A percentile compares a stretch with the other conserved stretches of the same genome.
Conservation (phyloP, 2,329 filamentous ascomycete genomes). For the Trichophyton simii region DNA sequence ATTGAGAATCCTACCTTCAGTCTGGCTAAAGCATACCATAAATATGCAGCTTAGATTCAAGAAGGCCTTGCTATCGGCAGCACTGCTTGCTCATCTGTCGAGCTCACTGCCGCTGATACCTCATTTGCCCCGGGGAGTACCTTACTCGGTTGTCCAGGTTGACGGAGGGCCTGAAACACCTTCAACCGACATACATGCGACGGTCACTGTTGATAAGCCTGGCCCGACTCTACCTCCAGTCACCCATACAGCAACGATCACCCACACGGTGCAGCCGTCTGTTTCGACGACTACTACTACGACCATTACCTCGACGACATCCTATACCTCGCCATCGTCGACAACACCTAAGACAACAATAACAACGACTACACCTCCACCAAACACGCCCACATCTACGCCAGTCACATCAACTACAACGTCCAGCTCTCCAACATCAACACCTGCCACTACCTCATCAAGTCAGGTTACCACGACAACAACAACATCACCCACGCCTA, state of each 20-base stretch:
- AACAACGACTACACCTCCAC: background rate
- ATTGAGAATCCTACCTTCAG: background rate
- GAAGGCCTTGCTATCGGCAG: background rate
- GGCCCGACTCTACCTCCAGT: constrained; percentile 6
- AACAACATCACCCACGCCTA: background rate
- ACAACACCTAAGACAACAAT: background rate
- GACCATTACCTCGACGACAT: constrained; percentile 4
- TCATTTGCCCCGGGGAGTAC: constrained; percentile 6
- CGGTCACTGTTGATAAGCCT: constrained; percentile 10
- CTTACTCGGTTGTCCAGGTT: constrained; percentile 16
- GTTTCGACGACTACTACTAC: constrained; percentile 4
- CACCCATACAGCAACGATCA: constrained; percentile 11
- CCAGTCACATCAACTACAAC: background rate
- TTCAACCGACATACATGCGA: constrained; percentile 4
- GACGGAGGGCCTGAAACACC: constrained; percentile 11
- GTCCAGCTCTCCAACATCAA: background rate
- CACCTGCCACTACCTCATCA: background rate
- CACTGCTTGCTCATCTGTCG: background rate
- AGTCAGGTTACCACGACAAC: background rate
- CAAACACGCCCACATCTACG: background rate
- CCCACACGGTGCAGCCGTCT: constrained; percentile 6
- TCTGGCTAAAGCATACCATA: background rate
- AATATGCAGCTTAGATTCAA: background rate
- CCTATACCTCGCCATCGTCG: background rate
- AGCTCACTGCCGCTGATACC: background rate